Evolutionary conservation across 1,284 basidiomycete genomes (phyloP).

Genomic region (Paramarasmius palmivorus): DNA sequence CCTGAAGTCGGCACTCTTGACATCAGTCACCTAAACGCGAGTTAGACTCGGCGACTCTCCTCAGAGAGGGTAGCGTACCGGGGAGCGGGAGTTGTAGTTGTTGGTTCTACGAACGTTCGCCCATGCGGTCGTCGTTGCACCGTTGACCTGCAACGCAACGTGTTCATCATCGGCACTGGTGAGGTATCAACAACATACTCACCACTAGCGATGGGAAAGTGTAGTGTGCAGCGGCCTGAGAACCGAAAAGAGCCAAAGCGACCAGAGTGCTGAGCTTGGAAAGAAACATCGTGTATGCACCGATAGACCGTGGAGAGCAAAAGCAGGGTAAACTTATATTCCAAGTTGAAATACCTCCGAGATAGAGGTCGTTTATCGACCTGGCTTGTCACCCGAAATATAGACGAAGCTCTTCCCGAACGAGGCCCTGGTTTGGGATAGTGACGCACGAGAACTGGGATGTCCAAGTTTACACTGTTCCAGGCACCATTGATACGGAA

Average conservation of each 20-base stretch:
- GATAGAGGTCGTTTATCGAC: neutral
- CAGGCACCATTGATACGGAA: too few relatives aligned
- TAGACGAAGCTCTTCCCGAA: conserved; percentile 16
- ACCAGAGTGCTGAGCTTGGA: conserved; percentile 9
- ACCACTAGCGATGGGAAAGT: neutral
- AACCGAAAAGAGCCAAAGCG: conserved; percentile 12
- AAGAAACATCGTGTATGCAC: conserved; percentile 8
- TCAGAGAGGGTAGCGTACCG: conserved; percentile 24
- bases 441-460: too few relatives aligned
- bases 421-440: too few relatives aligned
- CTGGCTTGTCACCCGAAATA: conserved; percentile 11
- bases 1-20: conserved; percentile 36
- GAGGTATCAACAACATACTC: neutral
- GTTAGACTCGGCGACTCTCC: neutral
- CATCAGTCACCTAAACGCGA: conserved; percentile 30
- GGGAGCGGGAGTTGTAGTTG: conserved; percentile 42
- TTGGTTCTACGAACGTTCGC: conserved; percentile 43
- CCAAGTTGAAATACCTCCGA: neutral
- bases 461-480: too few relatives aligned
- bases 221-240: conserved; percentile 16
- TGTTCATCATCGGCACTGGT: neutral
- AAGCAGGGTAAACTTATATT: neutral
- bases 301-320: neutral
- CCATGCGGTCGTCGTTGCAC: conserved; percentile 37
- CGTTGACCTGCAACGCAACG: conserved; percentile 44